Percentiles rank a stretch among this genome's conserved stretches.
Conservation (phyloP, 345 rosid species). For the Eucalyptus cloeziana region DNA sequence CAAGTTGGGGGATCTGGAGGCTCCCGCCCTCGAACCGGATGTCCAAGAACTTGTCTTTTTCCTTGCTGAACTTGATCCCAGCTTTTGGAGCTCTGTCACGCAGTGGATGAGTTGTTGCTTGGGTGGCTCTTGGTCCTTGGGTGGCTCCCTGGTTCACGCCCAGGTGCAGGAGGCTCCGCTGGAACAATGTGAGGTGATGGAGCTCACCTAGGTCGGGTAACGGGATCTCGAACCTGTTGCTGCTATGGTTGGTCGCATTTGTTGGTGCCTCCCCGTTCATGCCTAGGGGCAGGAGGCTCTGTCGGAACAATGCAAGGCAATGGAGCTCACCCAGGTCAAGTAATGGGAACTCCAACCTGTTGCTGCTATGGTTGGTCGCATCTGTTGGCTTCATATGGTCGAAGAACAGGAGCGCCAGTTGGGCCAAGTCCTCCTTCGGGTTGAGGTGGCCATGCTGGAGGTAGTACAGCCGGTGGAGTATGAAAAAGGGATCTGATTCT, state of each 20-base stretch:
- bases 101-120: neutral
- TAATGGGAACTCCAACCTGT: too few species aligned
- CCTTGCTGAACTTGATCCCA: too few species aligned
- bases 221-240: too few species aligned
- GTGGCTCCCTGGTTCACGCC: neutral
- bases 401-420: slow-evolving; percentile 56
- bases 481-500: slow-evolving; percentile 65
- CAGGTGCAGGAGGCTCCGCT: slow-evolving; percentile 21
- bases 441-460: slow-evolving; percentile 36
- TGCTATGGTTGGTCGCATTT: too few species aligned
- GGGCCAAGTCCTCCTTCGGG: slow-evolving; percentile 44
- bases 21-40: slow-evolving; percentile 50
- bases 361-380: slow-evolving; percentile 7
- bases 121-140: too few species aligned
- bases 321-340: slow-evolving; percentile 43
- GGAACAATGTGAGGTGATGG: slow-evolving; percentile 70
- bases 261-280: slow-evolving; percentile 19
- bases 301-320: slow-evolving; percentile 63
- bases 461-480: slow-evolving; percentile 40
- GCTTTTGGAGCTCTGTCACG: too few species aligned
- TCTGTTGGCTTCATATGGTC: too few species aligned
- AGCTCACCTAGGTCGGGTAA: slow-evolving; percentile 27
- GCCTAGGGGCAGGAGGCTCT: slow-evolving; percentile 42
- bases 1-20: slow-evolving; percentile 48
- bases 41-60: slow-evolving; percentile 16